A percentile compares a stretch with the other conserved stretches of the same genome.
phyloP scores from a whole-genome alignment of 1,284 basidiomycete species.

The Vanrija pseudolonga region DNA sequence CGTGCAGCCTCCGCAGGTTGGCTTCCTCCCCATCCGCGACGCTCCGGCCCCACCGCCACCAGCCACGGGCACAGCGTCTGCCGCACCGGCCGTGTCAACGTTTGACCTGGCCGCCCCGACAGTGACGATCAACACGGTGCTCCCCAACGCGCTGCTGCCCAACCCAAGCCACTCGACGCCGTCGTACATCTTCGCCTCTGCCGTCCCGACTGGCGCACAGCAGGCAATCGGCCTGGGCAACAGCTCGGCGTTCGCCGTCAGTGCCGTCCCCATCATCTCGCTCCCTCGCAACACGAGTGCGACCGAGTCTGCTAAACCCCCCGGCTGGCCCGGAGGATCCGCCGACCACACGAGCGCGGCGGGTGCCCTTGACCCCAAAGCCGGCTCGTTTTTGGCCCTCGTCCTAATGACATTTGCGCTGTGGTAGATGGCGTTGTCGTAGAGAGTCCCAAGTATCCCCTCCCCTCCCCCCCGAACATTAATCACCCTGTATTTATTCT shows the following conservation, averaged over 20 bases:
- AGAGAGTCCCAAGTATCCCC: too few relatives aligned
- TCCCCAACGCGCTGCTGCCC: conserved; percentile 70
- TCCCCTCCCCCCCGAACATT: too few relatives aligned
- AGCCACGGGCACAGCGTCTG: background rate
- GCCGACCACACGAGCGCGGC: background rate
- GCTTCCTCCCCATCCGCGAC: conserved; percentile 37
- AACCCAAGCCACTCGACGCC: conserved; percentile 65
- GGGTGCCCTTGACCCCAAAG: too few relatives aligned
- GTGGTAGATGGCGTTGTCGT: too few relatives aligned
- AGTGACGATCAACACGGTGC: conserved; percentile 59
- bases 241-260: conserved; percentile 21
- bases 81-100: background rate
- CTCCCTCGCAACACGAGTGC: background rate
- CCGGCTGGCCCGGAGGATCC: background rate
- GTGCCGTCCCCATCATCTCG: conserved; percentile 22
- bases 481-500: too few relatives aligned
- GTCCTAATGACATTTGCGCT: too few relatives aligned
- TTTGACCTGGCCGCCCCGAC: conserved; percentile 20
- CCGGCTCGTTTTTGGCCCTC: too few relatives aligned
- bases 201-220: conserved; percentile 46
- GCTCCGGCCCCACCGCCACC: background rate
- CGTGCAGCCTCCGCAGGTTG: conserved; percentile 39
- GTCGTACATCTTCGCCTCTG: conserved; percentile 61
- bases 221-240: conserved; percentile 32
- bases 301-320: background rate